Conservation (phyloP, 805 yeast species). For the Jamesozyma lodderae region DNA sequence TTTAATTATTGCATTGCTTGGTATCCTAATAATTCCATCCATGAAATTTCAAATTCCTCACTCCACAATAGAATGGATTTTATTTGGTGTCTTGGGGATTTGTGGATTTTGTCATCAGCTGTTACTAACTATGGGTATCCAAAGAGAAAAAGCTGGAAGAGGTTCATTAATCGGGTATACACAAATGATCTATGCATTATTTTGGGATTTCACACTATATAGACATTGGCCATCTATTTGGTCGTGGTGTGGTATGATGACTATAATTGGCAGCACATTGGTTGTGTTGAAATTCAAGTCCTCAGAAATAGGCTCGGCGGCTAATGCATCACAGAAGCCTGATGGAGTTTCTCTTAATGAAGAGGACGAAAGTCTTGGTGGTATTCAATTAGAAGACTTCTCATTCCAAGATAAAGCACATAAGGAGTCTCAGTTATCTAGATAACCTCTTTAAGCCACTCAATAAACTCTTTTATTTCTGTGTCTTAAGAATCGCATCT, state of each 20-base stretch:
- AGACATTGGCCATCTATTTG: constrained; percentile 61
- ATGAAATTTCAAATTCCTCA: constrained; percentile 53
- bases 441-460: no score
- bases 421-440: no score
- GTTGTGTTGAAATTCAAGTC: constrained; percentile 49
- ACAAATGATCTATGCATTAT: constrained; percentile 65
- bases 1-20: constrained; percentile 43
- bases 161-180: constrained; percentile 70
- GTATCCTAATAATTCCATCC: constrained; percentile 48
- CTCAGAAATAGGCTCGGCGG: background rate
- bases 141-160: constrained; percentile 67
- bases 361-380: background rate
- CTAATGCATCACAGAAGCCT: background rate
- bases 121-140: constrained; percentile 71
- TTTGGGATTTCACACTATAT: constrained; percentile 69
- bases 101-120: constrained; percentile 81
- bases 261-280: constrained; percentile 60
- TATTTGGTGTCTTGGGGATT: constrained; percentile 54
- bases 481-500: no score
- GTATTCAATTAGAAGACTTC: background rate
- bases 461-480: no score
- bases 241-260: constrained; percentile 58
- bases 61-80: constrained; percentile 54
- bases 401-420: background rate
- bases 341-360: background rate